A percentile compares a stretch with the other conserved stretches of the same genome.
Conservation (phyloP, 1,284 basidiomycete genomes). For the Golubevia sp. region DNA sequence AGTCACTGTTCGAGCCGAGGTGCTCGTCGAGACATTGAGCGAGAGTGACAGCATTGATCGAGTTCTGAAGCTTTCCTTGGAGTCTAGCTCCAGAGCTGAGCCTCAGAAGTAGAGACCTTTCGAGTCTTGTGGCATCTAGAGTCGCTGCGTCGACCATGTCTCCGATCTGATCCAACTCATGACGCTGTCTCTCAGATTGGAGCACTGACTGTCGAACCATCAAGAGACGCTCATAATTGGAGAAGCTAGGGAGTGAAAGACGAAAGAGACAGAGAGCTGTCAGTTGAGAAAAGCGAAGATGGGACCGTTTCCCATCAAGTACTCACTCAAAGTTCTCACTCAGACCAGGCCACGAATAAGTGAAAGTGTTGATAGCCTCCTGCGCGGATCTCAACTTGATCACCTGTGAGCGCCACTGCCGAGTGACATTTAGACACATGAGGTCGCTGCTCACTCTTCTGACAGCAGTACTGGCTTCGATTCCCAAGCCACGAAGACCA, state of each 20-base stretch:
- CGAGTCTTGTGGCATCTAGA: constrained; percentile 68
- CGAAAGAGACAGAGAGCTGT: neutral
- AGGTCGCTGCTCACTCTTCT: constrained; percentile 7
- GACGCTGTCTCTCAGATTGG: constrained; percentile 70
- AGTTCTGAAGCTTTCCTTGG: constrained; percentile 75
- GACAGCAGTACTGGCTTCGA: constrained; percentile 20
- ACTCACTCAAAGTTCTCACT: constrained; percentile 72
- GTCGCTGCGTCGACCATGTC: constrained; percentile 69
- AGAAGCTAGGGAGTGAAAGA: constrained; percentile 68
- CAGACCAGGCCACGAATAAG: constrained; percentile 26
- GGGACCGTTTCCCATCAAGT: too few species aligned
- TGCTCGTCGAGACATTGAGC: constrained; percentile 71
- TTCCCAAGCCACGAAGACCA: constrained; percentile 16
- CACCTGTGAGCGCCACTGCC: neutral
- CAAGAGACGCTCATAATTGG: constrained; percentile 75
- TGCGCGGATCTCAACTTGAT: constrained; percentile 8
- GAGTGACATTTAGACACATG: constrained; percentile 1
- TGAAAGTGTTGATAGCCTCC: constrained; percentile 64
- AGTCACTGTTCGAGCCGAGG: constrained; percentile 37
- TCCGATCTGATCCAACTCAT: constrained; percentile 75
- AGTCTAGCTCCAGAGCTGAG: constrained; percentile 77
- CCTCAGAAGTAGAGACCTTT: constrained; percentile 74
- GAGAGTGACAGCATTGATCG: constrained; percentile 80
- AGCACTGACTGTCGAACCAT: constrained; percentile 83
- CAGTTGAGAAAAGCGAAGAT: too few species aligned